Percentiles rank a stretch among this genome's conserved stretches.
These are phyloP conservation scores for Epichloe scottii DNA, from an alignment of 2,329 filamentous ascomycete genomes.

Conservation along the genomic window DNA sequence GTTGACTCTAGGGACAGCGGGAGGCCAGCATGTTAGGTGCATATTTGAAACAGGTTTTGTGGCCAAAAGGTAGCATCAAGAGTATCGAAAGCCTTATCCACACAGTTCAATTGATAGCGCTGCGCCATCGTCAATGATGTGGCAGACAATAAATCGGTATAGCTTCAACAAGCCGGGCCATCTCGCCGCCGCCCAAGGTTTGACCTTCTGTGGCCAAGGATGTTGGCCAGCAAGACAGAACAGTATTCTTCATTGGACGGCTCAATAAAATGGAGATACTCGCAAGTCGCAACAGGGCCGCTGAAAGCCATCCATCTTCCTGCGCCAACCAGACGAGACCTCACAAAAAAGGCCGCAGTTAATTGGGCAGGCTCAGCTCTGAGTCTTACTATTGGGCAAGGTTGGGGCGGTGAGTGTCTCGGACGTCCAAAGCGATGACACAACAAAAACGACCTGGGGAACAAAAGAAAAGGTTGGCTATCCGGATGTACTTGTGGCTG, in stretches of 20 bases:
- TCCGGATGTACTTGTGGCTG: neutral
- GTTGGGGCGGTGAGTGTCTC: neutral
- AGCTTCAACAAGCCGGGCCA: neutral
- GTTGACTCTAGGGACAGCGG: neutral
- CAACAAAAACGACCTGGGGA: neutral
- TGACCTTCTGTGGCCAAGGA: neutral
- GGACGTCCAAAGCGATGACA: neutral
- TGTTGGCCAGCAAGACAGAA: neutral
- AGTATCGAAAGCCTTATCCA: neutral
- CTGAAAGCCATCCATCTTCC: neutral
- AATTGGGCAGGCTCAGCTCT: neutral
- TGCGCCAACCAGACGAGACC: neutral
- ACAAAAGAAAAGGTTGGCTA: neutral
- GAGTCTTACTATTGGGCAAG: neutral
- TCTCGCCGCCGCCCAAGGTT: neutral
- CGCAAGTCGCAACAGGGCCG: too few relatives aligned
- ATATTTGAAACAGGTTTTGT: neutral
- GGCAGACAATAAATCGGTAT: neutral
- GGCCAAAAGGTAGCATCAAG: neutral
- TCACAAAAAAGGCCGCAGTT: neutral
- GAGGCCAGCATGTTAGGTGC: neutral
- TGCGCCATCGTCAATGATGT: neutral
- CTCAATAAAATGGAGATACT: too few relatives aligned
- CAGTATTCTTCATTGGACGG: neutral
- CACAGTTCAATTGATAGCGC: neutral